phyloP scores from a whole-genome alignment of 495 filamentous ascomycete species.

The Cercophora scortea region DNA sequence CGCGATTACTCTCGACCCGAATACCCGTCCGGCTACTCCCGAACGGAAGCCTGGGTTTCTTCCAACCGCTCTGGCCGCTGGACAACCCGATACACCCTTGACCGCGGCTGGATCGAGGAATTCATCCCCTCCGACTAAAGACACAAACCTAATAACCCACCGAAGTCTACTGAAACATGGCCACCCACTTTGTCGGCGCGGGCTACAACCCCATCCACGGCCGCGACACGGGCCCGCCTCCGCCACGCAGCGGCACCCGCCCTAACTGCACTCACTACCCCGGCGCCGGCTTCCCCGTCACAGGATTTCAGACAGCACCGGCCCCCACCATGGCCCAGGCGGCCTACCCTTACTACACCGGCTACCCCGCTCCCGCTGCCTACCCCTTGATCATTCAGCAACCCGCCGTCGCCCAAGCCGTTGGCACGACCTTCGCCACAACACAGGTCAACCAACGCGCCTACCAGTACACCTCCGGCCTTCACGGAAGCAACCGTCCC shows the following conservation, averaged over 20 bases:
- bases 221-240: constrained; percentile 16
- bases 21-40: not conserved
- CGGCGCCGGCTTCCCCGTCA: not conserved
- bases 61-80: not conserved
- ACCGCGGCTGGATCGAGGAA: not conserved
- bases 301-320: not conserved
- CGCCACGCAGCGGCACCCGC: constrained; percentile 2
- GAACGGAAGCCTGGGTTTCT: not conserved
- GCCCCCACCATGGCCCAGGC: not conserved
- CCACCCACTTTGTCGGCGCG: constrained; percentile 1
- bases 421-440: constrained; percentile 7
- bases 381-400: not conserved
- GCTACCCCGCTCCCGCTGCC: not conserved
- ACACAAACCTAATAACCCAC: not conserved
- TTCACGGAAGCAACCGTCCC: constrained; percentile 15
- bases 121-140: not conserved
- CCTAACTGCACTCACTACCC: not conserved
- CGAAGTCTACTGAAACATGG: not conserved
- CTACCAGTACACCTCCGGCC: constrained; percentile 15
- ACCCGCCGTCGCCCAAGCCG: not conserved
- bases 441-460: not conserved
- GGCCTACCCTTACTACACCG: not conserved
- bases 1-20: not conserved
- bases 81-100: not conserved
- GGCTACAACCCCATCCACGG: constrained; percentile 20